Conservation (phyloP, 2,329 filamentous ascomycete species). For the Fusarium sp. region DNA sequence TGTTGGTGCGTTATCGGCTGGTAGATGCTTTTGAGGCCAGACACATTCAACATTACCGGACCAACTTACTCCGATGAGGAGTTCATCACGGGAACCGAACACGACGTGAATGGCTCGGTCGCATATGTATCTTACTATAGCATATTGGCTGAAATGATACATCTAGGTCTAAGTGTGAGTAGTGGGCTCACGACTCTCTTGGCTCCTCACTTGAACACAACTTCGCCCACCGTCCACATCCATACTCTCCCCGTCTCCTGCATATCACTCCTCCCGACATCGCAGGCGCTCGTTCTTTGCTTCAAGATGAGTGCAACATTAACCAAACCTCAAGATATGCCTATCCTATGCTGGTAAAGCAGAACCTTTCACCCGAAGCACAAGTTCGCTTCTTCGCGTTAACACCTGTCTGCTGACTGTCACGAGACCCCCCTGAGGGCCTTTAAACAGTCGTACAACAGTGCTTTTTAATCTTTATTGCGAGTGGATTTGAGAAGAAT, state of each 20-base stretch:
- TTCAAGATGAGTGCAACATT: neutral
- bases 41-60: neutral
- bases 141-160: neutral
- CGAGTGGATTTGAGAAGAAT: no score
- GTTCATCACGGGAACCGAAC: neutral
- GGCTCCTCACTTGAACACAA: neutral
- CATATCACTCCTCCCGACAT: neutral
- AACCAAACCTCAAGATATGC: accelerated
- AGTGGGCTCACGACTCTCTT: neutral
- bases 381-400: neutral
- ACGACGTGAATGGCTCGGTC: neutral
- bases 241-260: neutral
- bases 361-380: neutral
- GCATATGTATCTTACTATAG: neutral
- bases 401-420: neutral
- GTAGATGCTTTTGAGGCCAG: neutral
- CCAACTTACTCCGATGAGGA: neutral
- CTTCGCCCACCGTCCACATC: neutral
- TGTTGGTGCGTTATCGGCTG: neutral
- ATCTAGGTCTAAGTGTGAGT: accelerated
- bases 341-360: neutral
- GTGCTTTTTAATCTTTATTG: no score
- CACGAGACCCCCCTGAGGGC: neutral
- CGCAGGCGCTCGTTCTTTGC: neutral
- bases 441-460: neutral